Evolutionary conservation across 1,139 yeast genomes (phyloP).

Genomic region (Saccharomyces uvarum): DNA sequence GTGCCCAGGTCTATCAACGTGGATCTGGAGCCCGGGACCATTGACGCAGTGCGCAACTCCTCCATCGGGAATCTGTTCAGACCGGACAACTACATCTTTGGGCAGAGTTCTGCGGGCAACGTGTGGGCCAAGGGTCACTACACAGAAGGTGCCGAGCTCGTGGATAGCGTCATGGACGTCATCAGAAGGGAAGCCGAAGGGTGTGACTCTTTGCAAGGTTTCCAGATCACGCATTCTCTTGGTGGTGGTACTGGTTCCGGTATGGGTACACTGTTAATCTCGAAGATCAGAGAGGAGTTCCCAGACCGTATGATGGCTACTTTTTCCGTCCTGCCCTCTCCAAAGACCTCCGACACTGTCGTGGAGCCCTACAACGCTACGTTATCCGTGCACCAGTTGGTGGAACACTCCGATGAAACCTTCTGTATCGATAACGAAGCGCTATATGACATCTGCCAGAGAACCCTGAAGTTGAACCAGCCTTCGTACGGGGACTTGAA

Average conservation of each 20-base stretch:
- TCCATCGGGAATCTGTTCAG: constrained; percentile 75
- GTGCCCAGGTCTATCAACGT: constrained; percentile 91
- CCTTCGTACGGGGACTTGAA: constrained; percentile 76
- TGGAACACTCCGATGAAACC: constrained; percentile 84
- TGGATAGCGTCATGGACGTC: constrained; percentile 80
- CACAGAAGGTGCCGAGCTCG: constrained; percentile 92
- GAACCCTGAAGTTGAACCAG: constrained; percentile 69
- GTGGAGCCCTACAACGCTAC: constrained; percentile 94
- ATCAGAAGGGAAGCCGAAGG: constrained; percentile 91
- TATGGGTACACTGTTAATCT: constrained; percentile 79
- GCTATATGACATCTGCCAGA: constrained; percentile 78
- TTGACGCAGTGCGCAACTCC: constrained; percentile 74
- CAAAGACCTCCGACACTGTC: constrained; percentile 85
- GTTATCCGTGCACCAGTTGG: constrained; percentile 83
- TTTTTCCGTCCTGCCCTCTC: constrained; percentile 86
- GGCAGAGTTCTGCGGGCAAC: constrained; percentile 88
- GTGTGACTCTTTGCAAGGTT: constrained; percentile 87
- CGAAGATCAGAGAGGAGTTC: constrained; percentile 78
- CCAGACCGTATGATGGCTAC: constrained; percentile 96
- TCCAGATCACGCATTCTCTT: constrained; percentile 85
- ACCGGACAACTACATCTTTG: constrained; percentile 84
- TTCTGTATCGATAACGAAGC: constrained; percentile 95
- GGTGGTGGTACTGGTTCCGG: constrained; percentile 98
- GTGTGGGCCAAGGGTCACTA: constrained; percentile 97
- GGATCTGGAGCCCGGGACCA: constrained; percentile 89